These are phyloP conservation scores for Cochlearia excelsa DNA, from an alignment of 345 rosid genomes.

Conservation along the genomic window DNA sequence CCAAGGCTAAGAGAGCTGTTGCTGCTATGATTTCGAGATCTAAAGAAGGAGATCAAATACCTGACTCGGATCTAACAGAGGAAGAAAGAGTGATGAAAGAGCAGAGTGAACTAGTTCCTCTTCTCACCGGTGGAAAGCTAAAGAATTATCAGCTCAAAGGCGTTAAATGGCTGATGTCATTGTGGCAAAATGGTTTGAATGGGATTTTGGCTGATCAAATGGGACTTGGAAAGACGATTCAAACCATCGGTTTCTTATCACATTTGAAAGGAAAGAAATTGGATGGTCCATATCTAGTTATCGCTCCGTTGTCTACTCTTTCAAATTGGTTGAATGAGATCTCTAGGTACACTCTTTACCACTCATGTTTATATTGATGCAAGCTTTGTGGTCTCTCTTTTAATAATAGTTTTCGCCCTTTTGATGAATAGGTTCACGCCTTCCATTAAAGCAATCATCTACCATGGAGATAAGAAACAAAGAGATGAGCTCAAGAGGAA, in stretches of 20 bases:
- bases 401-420: not conserved
- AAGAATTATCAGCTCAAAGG: slow-evolving; percentile 93
- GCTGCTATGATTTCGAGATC: slow-evolving; percentile 92
- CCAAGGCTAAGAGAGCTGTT: slow-evolving; percentile 84
- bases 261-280: slow-evolving; percentile 84
- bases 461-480: slow-evolving; percentile 69
- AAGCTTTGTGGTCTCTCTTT: not conserved
- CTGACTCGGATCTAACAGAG: slow-evolving; percentile 54
- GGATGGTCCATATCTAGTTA: slow-evolving; percentile 84
- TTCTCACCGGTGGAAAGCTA: slow-evolving; percentile 83
- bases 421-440: slow-evolving; percentile 63
- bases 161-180: slow-evolving; percentile 92
- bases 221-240: slow-evolving; percentile 99
- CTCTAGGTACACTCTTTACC: slow-evolving; percentile 48
- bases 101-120: slow-evolving; percentile 80
- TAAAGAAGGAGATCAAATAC: slow-evolving; percentile 43
- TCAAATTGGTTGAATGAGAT: slow-evolving; percentile 91
- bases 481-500: slow-evolving; percentile 68
- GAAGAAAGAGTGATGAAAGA: slow-evolving; percentile 73
- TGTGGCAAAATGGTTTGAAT: slow-evolving; percentile 95
- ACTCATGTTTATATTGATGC: slow-evolving; percentile 6
- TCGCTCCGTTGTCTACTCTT: slow-evolving; percentile 98
- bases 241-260: slow-evolving; percentile 84
- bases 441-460: slow-evolving; percentile 63
- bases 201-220: slow-evolving; percentile 99